These are phyloP conservation scores for Hermanozyma aechmeae DNA, from an alignment of 805 yeast species.

Conservation along the genomic window DNA sequence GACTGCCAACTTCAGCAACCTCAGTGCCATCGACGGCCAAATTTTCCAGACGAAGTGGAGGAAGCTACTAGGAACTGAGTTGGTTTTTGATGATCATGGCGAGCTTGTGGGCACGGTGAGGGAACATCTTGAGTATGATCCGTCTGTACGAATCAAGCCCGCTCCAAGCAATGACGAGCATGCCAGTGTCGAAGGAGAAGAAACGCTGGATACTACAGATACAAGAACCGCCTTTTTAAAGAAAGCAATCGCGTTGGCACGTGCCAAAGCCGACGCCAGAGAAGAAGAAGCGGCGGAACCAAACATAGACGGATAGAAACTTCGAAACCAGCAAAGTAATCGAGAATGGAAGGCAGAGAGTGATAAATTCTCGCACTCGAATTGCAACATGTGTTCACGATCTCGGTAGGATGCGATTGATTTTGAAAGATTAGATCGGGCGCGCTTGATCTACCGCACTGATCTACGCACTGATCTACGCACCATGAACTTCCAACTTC, in stretches of 20 bases:
- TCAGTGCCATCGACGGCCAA: slow-evolving; percentile 31
- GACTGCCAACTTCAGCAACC: slow-evolving; percentile 13
- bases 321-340: neutral
- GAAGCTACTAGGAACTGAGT: slow-evolving; percentile 67
- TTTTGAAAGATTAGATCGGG: too few relatives aligned
- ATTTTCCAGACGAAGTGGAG: slow-evolving; percentile 73
- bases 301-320: too few relatives aligned
- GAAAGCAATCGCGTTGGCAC: too few relatives aligned
- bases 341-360: neutral
- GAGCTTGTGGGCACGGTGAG: slow-evolving; percentile 29
- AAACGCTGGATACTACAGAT: slow-evolving; percentile 9
- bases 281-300: slow-evolving; percentile 13
- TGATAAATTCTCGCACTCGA: too few relatives aligned
- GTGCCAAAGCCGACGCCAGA: too few relatives aligned
- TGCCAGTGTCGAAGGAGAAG: slow-evolving; percentile 8
- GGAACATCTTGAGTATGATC: slow-evolving; percentile 27
- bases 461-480: neutral
- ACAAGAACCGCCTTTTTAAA: slow-evolving; percentile 13
- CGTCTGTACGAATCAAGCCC: slow-evolving; percentile 14
- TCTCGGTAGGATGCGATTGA: neutral
- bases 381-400: too few relatives aligned
- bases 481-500: too few relatives aligned
- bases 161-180: slow-evolving; percentile 4
- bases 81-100: slow-evolving; percentile 34
- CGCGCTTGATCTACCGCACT: too few relatives aligned